These are phyloP conservation scores for Xylaria arbuscula DNA, from an alignment of 2,329 filamentous ascomycete genomes.

Conservation along the genomic window DNA sequence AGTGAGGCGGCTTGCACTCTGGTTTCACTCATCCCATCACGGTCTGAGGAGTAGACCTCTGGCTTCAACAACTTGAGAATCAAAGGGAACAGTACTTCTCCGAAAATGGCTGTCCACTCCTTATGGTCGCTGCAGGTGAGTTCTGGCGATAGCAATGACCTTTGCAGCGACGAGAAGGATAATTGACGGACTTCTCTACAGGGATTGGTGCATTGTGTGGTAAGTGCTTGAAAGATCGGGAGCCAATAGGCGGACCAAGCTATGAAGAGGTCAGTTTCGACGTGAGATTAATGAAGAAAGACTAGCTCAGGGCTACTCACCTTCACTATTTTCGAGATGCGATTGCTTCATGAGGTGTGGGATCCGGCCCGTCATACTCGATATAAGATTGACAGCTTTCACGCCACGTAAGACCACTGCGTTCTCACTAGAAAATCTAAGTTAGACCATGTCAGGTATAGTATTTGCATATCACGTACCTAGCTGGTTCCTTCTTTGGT, in stretches of 20 bases:
- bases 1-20: slow-evolving; percentile 90
- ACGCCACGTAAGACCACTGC: slow-evolving; percentile 80
- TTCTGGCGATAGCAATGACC: slow-evolving; percentile 85
- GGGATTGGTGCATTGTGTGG: slow-evolving; percentile 91
- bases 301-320: slow-evolving; percentile 55
- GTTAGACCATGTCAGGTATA: neutral
- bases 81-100: slow-evolving; percentile 91
- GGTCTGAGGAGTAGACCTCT: slow-evolving; percentile 92
- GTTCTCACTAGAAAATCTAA: slow-evolving; percentile 65
- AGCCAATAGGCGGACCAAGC: slow-evolving; percentile 99
- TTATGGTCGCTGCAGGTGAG: slow-evolving; percentile 85
- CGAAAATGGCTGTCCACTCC: slow-evolving; percentile 96
- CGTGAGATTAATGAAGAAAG: neutral
- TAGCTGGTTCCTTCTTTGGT: slow-evolving; percentile 65
- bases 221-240: slow-evolving; percentile 89
- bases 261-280: slow-evolving; percentile 53
- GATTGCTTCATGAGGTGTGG: slow-evolving; percentile 91
- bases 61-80: slow-evolving; percentile 90
- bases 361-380: slow-evolving; percentile 82
- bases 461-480: slow-evolving; percentile 57
- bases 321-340: slow-evolving; percentile 87
- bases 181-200: slow-evolving; percentile 92
- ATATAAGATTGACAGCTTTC: slow-evolving; percentile 83
- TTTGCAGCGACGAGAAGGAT: slow-evolving; percentile 86
- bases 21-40: slow-evolving; percentile 94